Evolutionary conservation across 495 filamentous ascomycete genomes (phyloP).

Genomic region (Patellaria atrata): DNA sequence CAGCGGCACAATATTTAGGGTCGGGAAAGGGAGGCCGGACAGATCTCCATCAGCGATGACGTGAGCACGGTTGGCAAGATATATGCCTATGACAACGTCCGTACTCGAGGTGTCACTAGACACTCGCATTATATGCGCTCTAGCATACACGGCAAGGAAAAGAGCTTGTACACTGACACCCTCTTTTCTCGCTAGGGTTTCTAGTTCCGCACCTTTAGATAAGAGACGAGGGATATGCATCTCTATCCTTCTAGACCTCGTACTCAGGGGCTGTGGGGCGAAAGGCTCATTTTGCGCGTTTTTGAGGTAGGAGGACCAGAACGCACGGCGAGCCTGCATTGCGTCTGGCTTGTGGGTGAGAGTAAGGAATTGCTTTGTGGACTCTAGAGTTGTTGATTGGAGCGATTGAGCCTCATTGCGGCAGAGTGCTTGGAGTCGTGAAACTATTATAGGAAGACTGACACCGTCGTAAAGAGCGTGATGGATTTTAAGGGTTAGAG

Average conservation of each 20-base stretch:
- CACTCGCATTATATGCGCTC: slow-evolving; percentile 25
- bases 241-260: slow-evolving; percentile 23
- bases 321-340: slow-evolving; percentile 21
- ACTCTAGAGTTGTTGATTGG: slow-evolving; percentile 3
- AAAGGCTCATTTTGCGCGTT: slow-evolving; percentile 8
- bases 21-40: slow-evolving; percentile 29
- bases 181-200: slow-evolving; percentile 23
- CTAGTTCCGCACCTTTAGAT: slow-evolving; percentile 11
- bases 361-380: slow-evolving; percentile 24
- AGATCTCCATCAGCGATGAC: slow-evolving; percentile 28
- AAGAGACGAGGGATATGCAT: slow-evolving; percentile 27
- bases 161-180: slow-evolving; percentile 36
- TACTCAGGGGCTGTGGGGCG: slow-evolving; percentile 10
- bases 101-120: slow-evolving; percentile 7
- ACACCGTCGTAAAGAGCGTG: slow-evolving; percentile 49
- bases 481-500: slow-evolving; percentile 39
- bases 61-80: slow-evolving; percentile 40
- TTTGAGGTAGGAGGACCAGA: slow-evolving; percentile 44
- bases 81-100: slow-evolving; percentile 38
- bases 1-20: slow-evolving; percentile 40
- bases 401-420: slow-evolving; percentile 6
- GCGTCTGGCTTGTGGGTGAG: slow-evolving; percentile 13
- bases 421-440: slow-evolving; percentile 31
- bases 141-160: slow-evolving; percentile 35
- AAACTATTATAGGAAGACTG: slow-evolving; percentile 35